Evolutionary conservation across 805 yeast genomes (phyloP).

Genomic region (Lipomyces japonicus): DNA sequence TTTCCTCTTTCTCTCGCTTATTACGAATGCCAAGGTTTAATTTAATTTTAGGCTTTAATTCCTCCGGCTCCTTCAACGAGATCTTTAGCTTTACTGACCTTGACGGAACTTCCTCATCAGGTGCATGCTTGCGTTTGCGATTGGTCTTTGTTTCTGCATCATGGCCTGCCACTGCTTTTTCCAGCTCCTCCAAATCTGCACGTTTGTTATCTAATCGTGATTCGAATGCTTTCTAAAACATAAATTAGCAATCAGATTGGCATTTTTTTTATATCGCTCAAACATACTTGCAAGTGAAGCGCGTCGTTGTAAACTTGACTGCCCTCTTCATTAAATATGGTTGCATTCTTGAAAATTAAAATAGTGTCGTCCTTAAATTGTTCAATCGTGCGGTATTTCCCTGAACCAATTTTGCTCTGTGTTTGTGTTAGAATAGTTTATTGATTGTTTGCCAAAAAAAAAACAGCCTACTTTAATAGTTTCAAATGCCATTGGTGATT

Average conservation of each 20-base stretch:
- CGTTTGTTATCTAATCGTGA: slow-evolving; percentile 7
- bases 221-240: slow-evolving; percentile 9
- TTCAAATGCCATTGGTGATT: slow-evolving; percentile 69
- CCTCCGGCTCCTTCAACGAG: slow-evolving; percentile 15
- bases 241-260: slow-evolving; percentile 4
- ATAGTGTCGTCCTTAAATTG: slow-evolving; percentile 57
- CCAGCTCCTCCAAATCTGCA: slow-evolving; percentile 4
- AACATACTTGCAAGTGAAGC: slow-evolving; percentile 50
- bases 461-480: slow-evolving; percentile 40
- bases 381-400: slow-evolving; percentile 53
- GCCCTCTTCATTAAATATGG: slow-evolving; percentile 67
- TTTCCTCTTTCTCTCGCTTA: slow-evolving; percentile 18
- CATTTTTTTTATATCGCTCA: slow-evolving; percentile 37
- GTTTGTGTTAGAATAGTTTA: neutral
- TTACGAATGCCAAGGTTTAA: slow-evolving; percentile 23
- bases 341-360: slow-evolving; percentile 74
- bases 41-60: slow-evolving; percentile 18
- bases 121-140: slow-evolving; percentile 26
- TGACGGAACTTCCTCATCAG: slow-evolving; percentile 9
- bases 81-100: slow-evolving; percentile 25
- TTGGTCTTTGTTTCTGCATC: slow-evolving; percentile 6
- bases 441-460: neutral
- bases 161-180: slow-evolving; percentile 3
- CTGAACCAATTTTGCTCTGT: slow-evolving; percentile 48
- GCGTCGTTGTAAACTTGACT: slow-evolving; percentile 74